Evolutionary conservation across 805 yeast genomes (phyloP), one percentile per base, ranked within the genome.

Genomic region (Saccharomycopsis sp.): DNA sequence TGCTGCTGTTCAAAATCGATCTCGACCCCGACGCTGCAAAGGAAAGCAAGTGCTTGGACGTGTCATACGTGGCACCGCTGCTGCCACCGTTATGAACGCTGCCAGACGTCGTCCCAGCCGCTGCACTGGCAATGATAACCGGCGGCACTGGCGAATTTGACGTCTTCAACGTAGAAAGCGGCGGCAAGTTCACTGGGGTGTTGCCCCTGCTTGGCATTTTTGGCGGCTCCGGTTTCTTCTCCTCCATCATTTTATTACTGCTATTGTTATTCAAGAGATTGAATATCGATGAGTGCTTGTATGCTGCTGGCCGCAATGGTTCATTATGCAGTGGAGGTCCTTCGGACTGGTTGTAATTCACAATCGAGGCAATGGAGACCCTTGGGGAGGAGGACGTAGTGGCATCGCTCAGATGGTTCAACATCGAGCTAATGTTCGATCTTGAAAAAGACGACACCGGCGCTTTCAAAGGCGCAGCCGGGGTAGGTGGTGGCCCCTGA

Each of bases 161-260:
- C 15, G n/a, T 26, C 22, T 17, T 15, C 12, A 41, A 36, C 4
- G 27, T 38, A 13, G 41, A 26, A 13, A 41, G 8, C 5, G 45
- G 41, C 7, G 45, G 45, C 2, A 41, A 23, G 19, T 30, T 36
- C n/a, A 41, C 45, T 17, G 40, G 36, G 8, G 44, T 36, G 22
- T 30, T 22, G 19, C 37, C 16, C 20, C 41, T 30, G 20, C 39
- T 36, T 25, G 29, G n/a, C 12, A 25, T n/a, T 25, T 25, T 9
- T 30, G 33, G 13, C 16, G 33, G 16, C 7, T 30, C 7, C n/a
- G 9, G 9, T n/a, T n/a, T 30, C 16, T 30, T 6, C 15, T 16
- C 17, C 5, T 5, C 20, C 10, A 25, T n/a, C 17, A n/a, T 16
- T 27, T 17, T 30, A 30, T 4, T 30, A 29, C 31, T 12, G 9